Base-by-base conservation (phyloP, 768 basidiomycete species). In the Collybiopsis confluens region DNA sequence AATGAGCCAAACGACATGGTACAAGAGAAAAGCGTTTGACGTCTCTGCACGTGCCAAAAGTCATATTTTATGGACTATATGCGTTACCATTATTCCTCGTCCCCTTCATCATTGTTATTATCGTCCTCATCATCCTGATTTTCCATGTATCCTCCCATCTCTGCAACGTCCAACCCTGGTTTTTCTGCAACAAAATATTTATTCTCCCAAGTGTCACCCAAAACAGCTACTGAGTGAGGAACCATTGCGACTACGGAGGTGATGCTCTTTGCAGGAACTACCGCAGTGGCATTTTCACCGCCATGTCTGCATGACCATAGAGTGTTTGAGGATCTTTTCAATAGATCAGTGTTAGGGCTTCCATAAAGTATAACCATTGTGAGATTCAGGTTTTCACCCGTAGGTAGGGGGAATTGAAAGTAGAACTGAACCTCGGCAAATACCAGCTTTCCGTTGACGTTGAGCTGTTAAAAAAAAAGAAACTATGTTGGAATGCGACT, bases 91-190 rank as follows among this genome's bases (percentile, higher is more conserved):
- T n/a, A n/a, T n/a, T n/a, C n/a, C n/a, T 6, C 21, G n/a, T 42
- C 16, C 16, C 16, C 21, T 23, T 28, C 21, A 63, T 55, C 58
- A 56, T 35, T 65, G 45, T 53, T 61, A 64, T 46, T 65, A 61
- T 45, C 10, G 24, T 49, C 47, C 5, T 35, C 47, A 35, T n/a
- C 16, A 36, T 49, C 47, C 16, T 47, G 13, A 6, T 47, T 24
- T 23, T 49, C 47, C 4, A 49, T 21, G 23, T 41, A 23, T 9
- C 61, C 58, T 16, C 40, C 55, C 54, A 61, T 57, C 10, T 41
- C 38, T 18, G 45, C 50, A 20, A 62, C 50, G 48, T 62, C 61
- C 7, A 62, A 40, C 0, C 61, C 61, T 18, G 56, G 61, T 44
- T 59, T 57, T 38, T 61, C 61, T 3, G 59, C 58, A 2, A 62